Evolutionary conservation across 2,329 filamentous ascomycete species (phyloP).

Genomic region (Monosporascus sp.): DNA sequence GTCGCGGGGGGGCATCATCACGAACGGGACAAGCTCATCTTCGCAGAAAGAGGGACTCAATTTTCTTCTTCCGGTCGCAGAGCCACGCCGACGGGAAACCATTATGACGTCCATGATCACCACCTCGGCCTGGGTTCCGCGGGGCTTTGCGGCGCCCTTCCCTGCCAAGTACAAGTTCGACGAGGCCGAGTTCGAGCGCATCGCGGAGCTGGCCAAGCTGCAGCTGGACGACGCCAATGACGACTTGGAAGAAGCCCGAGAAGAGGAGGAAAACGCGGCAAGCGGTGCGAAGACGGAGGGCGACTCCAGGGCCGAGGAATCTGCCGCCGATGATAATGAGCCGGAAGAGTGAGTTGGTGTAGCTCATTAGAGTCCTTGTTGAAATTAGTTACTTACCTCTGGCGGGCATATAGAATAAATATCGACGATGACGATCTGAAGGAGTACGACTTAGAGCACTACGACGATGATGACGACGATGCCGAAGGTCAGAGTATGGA

Average conservation of each 20-base stretch:
- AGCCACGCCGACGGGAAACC: background rate
- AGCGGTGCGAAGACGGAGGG: constrained; percentile 4
- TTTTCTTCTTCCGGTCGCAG: background rate
- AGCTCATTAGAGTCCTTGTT: background rate
- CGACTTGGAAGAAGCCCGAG: constrained; percentile 69
- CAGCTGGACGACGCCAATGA: constrained; percentile 90
- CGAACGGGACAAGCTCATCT: constrained; percentile 14
- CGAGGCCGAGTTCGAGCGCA: constrained; percentile 70
- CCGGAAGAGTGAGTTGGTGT: constrained; percentile 16
- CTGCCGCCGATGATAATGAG: constrained; percentile 8
- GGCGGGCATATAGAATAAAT: constrained; percentile 33
- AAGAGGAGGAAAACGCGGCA: constrained; percentile 27
- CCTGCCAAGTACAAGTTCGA: constrained; percentile 71
- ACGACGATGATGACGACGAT: constrained; percentile 74
- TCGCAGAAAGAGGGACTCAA: constrained; percentile 2
- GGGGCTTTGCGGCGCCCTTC: constrained; percentile 71
- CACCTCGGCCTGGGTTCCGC: constrained; percentile 68
- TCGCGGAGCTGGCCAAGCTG: constrained; percentile 67
- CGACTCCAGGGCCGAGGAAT: background rate
- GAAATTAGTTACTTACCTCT: constrained; percentile 12
- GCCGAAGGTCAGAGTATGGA: constrained; percentile 71
- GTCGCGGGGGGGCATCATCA: background rate
- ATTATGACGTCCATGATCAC: constrained; percentile 68
- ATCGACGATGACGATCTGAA: constrained; percentile 81
- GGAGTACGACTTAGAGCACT: constrained; percentile 94